Base-by-base conservation (phyloP, 2,329 filamentous ascomycete genomes). In the Bipolaris gigantea region DNA sequence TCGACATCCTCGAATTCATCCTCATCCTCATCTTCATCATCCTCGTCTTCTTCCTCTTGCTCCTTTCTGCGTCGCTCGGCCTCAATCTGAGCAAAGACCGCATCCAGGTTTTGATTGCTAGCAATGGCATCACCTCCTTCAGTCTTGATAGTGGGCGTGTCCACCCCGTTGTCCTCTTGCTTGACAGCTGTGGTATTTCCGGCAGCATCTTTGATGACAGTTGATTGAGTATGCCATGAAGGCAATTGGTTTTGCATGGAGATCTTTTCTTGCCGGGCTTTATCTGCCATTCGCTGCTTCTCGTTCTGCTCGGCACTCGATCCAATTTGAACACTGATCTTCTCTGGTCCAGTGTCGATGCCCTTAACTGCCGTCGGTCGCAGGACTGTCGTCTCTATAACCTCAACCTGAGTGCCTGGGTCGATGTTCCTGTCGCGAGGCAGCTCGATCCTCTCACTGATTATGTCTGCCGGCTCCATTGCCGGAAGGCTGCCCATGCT, bases 401-500 rank as follows among this genome's bases (percentile, higher is more conserved):
- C 81, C 32, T 83, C 78, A 6, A 85, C 86, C 45, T 79, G 78
- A 16, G 81, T 83, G 5, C 83, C 85, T 59, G 88, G 87, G 70
- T 92, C 79, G 43, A 75, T 82, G 10, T 83, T 84, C 38, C 85
- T 82, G 60, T 89, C 85, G 60, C 89, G 83, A 48, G 84, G 75
- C 23, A 92, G 83, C 3, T 86, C 85, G 13, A 85, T 80, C 16
- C 84, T 82, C 47, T 82, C 82, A 21, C 82, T 79, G 21, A 89
- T 78, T 2, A 89, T 89, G 19, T 83, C 80, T 45, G 91, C 87
- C 62, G 90, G 91, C 60, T 84, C 87, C 68, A 89, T 88, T 49
- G 77, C 87, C 1, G 90, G 89, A 6, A 95, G 81, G n/a, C 83
- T 80, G 69, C 94, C 90, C 55, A 95, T 90, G 66, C 88, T 83